Evolutionary conservation across 305 asterid species (phyloP).

Genomic region (Rubia tinctorum): DNA sequence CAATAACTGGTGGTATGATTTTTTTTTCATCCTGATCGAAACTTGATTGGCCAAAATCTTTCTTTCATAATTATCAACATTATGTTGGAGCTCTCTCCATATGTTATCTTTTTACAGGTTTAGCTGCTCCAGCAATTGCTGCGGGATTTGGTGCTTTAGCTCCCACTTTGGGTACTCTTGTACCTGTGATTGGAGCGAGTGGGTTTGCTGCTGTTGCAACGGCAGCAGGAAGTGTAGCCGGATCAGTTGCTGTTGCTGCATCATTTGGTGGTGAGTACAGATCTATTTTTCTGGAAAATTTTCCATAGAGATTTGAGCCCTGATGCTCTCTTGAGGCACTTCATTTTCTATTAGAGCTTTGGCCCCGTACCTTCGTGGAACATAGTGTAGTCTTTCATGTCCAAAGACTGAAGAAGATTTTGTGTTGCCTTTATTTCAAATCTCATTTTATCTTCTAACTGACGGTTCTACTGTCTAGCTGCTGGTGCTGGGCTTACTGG

Average conservation of each 20-base stretch:
- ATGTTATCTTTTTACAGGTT: conserved; percentile 48
- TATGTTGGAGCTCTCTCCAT: conserved; percentile 8
- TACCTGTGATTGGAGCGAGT: conserved; percentile 93
- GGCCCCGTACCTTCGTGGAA: conserved; percentile 8
- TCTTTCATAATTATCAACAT: background rate
- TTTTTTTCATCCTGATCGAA: background rate
- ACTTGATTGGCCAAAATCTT: conserved; percentile 11
- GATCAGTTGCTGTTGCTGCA: conserved; percentile 98
- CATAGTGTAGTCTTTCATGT: background rate
- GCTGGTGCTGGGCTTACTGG: conserved; percentile 99
- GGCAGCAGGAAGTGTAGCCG: conserved; percentile 98
- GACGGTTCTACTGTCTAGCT: conserved; percentile 48
- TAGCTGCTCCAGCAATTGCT: conserved; percentile 99
- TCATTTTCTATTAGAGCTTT: conserved; percentile 2
- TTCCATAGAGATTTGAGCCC: conserved; percentile 6
- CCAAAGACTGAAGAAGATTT: background rate
- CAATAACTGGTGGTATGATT: conserved; percentile 76
- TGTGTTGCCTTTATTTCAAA: background rate
- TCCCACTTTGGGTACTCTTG: conserved; percentile 83
- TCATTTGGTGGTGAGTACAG: conserved; percentile 88
- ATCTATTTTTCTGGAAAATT: conserved; percentile 17
- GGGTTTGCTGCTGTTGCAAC: conserved; percentile 94
- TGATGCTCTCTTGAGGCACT: conserved; percentile 14
- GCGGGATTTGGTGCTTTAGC: conserved; percentile 94
- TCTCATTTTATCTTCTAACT: conserved; percentile 1